Evolutionary conservation across 1,284 basidiomycete species (phyloP), one percentile per base, ranked within the genome.

Genomic region (Cutaneotrichosporon spelunceum): DNA sequence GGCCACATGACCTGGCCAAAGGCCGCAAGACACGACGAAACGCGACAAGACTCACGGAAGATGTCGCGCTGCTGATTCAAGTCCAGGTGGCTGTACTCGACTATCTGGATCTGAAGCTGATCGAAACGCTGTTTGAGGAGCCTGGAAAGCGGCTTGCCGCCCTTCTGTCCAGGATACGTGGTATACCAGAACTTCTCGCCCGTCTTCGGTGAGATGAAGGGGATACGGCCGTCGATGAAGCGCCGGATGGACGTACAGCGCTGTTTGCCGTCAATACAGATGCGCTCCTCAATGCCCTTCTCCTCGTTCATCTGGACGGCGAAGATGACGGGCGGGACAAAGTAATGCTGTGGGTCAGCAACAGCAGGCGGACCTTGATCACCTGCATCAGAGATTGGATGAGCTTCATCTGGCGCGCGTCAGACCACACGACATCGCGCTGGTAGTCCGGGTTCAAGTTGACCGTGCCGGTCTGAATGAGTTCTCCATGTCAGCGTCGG

Each of bases 201-300:
- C 19, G 68, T 71, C 10, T 53, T 52, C 5, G 58, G 58, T 9
- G 69, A 65, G 27, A 61, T 53, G 64, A 71, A 75, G 11, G 71
- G 72, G 36, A 76, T 72, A 49, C 68, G 60, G 45, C 77, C 77
- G 50, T 69, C 68, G 65, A 77, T 75, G 60, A 79, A 78, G 9
- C 59, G 24, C 19, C 59, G 14, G 53, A 79, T 72, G 3, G 74
- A 70, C 0, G 76, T 73, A 55, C 74, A 75, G 33, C 77, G 70
- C 56, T 79, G 77, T 59, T 79, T 79, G 54, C 77, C 77, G 61
- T 79, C 77, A 61, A 79, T 77, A 54, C 74, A 76, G 13, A 70
- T 61, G 19, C 70, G 69, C 19, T 16, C 58, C n/a, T 73, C 69
- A 23, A 36, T 16, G 34, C 52, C 52, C 26, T 65, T 65, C 10